phyloP scores from a whole-genome alignment of 768 basidiomycete genomes.

The Butyriboletus loyo region DNA sequence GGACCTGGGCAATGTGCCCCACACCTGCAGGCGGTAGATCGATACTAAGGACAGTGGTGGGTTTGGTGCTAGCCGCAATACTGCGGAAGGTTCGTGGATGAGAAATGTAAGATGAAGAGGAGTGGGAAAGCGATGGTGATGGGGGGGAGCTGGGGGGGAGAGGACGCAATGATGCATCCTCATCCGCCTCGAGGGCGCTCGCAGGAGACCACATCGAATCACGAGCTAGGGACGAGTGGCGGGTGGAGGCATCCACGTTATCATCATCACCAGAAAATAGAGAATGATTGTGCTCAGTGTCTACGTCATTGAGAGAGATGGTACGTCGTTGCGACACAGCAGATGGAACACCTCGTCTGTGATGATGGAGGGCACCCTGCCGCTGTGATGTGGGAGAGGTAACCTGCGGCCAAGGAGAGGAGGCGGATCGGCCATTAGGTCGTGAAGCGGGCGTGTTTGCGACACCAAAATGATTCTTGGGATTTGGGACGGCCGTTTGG shows the following conservation, averaged over 20 bases:
- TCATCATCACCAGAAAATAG: slow-evolving; percentile 36
- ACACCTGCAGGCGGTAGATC: slow-evolving; percentile 78
- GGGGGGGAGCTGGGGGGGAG: slow-evolving; percentile 85
- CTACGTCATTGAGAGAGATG: slow-evolving; percentile 62
- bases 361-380: slow-evolving; percentile 16
- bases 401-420: slow-evolving; percentile 28
- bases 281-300: slow-evolving; percentile 41
- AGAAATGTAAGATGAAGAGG: slow-evolving; percentile 81
- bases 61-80: slow-evolving; percentile 87
- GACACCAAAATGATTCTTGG: slow-evolving; percentile 15
- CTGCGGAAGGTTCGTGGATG: slow-evolving; percentile 79
- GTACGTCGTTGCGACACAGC: slow-evolving; percentile 46
- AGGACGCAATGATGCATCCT: slow-evolving; percentile 89
- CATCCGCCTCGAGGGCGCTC: slow-evolving; percentile 81
- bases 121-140: slow-evolving; percentile 81
- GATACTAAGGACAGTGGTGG: slow-evolving; percentile 89
- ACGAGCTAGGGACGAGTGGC: slow-evolving; percentile 58
- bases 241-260: slow-evolving; percentile 46
- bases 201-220: slow-evolving; percentile 80
- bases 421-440: slow-evolving; percentile 27
- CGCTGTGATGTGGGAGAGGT: slow-evolving; percentile 23
- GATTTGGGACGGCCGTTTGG: slow-evolving; percentile 10
- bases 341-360: slow-evolving; percentile 21
- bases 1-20: slow-evolving; percentile 90
- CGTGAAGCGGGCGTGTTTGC: slow-evolving; percentile 14